Conservation (phyloP, 2,329 filamentous ascomycete genomes). For the Ramularia endophylla region DNA sequence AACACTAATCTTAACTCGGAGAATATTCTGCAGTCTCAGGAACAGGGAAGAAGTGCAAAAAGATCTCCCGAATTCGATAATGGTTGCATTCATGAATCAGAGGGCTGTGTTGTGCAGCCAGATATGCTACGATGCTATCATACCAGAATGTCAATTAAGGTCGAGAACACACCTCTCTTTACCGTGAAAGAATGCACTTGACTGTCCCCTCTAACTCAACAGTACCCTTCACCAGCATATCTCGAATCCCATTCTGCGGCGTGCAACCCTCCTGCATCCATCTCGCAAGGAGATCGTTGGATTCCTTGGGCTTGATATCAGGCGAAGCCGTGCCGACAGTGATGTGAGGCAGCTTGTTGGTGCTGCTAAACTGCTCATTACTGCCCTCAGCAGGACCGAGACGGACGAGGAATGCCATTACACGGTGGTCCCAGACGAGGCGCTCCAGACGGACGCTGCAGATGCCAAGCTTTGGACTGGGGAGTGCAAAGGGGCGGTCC, state of each 20-base stretch:
- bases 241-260: constrained; percentile 48
- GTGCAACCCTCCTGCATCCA: constrained; percentile 63
- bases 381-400: constrained; percentile 43
- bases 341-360: constrained; percentile 77
- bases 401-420: constrained; percentile 89
- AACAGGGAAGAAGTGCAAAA: no score
- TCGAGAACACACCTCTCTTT: background rate
- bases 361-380: constrained; percentile 55
- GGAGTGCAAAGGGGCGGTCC: constrained; percentile 33
- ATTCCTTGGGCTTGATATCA: constrained; percentile 84
- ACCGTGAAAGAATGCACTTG: constrained; percentile 41
- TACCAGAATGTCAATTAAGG: no score
- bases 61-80: no score
- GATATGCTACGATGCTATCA: no score
- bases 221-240: constrained; percentile 49
- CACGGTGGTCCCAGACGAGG: constrained; percentile 73
- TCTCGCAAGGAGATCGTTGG: constrained; percentile 71
- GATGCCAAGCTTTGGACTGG: constrained; percentile 53
- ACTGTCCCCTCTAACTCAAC: constrained; percentile 53
- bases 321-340: constrained; percentile 76
- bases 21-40: no score
- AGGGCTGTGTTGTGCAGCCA: no score
- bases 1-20: no score
- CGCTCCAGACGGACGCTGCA: constrained; percentile 59
- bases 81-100: no score